Percentiles rank a stretch among this genome's conserved stretches.
These are phyloP conservation scores for Teunomyces barrocoloradensis DNA, from an alignment of 805 yeast genomes.

Conservation along the genomic window DNA sequence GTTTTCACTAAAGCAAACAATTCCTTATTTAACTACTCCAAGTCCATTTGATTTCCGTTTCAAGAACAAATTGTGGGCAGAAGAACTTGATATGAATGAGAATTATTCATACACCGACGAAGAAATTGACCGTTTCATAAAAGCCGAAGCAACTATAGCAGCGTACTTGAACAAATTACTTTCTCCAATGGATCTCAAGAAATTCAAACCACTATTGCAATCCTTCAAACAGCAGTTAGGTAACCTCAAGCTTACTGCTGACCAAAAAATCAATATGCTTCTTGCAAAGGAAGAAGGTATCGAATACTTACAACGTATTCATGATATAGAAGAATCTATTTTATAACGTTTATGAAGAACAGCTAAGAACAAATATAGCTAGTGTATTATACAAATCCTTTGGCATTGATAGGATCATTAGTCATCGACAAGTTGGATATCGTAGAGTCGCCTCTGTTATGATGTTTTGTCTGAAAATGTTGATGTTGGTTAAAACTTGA, in stretches of 20 bases:
- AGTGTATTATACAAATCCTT: constrained; percentile 19
- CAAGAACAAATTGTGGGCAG: constrained; percentile 44
- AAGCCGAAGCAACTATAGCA: constrained; percentile 15
- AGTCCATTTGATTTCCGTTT: constrained; percentile 36
- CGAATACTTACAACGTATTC: background rate
- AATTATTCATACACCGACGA: constrained; percentile 38
- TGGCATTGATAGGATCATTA: constrained; percentile 25
- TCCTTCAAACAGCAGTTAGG: background rate
- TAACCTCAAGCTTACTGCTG: background rate
- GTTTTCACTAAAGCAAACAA: constrained; percentile 38
- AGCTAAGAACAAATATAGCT: background rate
- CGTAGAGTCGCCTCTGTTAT: constrained; percentile 25
- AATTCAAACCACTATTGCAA: background rate
- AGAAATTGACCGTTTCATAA: constrained; percentile 36
- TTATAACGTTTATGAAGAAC: constrained; percentile 1
- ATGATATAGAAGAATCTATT: background rate
- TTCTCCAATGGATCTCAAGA: constrained; percentile 8
- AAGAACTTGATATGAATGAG: constrained; percentile 49
- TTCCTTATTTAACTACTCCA: constrained; percentile 61
- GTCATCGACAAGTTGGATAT: constrained; percentile 16
- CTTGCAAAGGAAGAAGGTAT: background rate
- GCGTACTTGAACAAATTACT: constrained; percentile 9
- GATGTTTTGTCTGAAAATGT: constrained; percentile 14
- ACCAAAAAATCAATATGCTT: background rate
- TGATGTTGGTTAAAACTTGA: constrained; percentile 8